Percentiles rank a stretch among this genome's conserved stretches.
Conservation (phyloP, 192 early-diverging fungal genomes). For the Spizellomyces punctatus region DNA sequence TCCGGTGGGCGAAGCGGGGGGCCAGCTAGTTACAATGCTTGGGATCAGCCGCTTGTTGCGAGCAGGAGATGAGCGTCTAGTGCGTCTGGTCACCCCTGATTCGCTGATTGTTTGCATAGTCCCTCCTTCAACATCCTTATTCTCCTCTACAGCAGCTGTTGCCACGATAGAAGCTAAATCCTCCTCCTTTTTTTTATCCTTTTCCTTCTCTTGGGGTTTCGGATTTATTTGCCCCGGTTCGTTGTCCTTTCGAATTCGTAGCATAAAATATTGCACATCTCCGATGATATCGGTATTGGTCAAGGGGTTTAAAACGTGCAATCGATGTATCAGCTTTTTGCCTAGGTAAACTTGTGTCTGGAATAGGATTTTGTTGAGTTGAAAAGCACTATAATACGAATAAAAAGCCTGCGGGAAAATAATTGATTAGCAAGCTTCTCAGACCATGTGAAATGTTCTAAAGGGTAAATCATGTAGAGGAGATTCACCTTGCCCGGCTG, state of each 20-base stretch:
- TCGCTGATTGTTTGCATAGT: conserved; percentile 2
- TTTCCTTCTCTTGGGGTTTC: neutral
- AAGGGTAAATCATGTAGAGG: neutral
- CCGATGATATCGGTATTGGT: conserved; percentile 71
- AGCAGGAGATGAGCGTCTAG: conserved; percentile 1
- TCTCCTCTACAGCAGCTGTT: conserved; percentile 18
- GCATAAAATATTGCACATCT: conserved; percentile 65
- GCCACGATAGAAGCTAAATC: conserved; percentile 18
- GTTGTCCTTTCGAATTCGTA: conserved; percentile 8
- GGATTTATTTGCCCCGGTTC: neutral
- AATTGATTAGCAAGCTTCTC: conserved; percentile 18
- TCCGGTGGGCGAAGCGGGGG: neutral
- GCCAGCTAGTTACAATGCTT: conserved; percentile 6
- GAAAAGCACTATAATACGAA: conserved; percentile 53
- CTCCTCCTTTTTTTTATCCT: conserved; percentile 10
- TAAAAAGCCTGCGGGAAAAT: conserved; percentile 22
- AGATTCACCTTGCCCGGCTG: conserved; percentile 53
- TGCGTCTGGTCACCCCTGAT: neutral
- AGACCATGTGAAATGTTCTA: neutral
- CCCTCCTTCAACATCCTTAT: neutral
- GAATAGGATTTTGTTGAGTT: conserved; percentile 66
- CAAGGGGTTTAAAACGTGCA: conserved; percentile 67
- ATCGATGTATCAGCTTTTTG: conserved; percentile 64
- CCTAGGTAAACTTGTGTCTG: conserved; percentile 66
- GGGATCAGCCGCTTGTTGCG: neutral